Conservation (phyloP, 192 early-diverging fungal genomes). For the Backusella morwellensis region DNA sequence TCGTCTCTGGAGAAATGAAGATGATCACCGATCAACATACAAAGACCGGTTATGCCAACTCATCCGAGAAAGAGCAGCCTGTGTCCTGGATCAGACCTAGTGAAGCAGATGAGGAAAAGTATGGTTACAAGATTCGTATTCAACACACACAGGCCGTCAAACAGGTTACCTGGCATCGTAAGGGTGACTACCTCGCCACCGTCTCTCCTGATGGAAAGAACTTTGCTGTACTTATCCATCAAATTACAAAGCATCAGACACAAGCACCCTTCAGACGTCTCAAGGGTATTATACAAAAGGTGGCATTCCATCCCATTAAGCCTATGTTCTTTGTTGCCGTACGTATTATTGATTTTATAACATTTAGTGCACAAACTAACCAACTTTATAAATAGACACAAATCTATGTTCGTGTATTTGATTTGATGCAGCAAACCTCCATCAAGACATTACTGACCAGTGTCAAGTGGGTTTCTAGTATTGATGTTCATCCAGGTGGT, state of each 20-base stretch:
- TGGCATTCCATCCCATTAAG: slow-evolving; percentile 89
- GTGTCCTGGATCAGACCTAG: slow-evolving; percentile 54
- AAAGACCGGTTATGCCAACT: slow-evolving; percentile 40
- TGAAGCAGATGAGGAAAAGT: slow-evolving; percentile 43
- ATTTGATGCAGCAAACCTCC: slow-evolving; percentile 85
- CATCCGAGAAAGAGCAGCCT: slow-evolving; percentile 22
- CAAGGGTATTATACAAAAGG: slow-evolving; percentile 85
- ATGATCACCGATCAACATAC: slow-evolving; percentile 43
- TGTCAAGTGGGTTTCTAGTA: slow-evolving; percentile 93
- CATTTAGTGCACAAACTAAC: background rate
- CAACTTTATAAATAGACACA: slow-evolving; percentile 68
- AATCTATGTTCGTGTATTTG: slow-evolving; percentile 90
- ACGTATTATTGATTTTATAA: slow-evolving; percentile 22
- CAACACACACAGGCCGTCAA: slow-evolving; percentile 65
- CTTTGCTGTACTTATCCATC: slow-evolving; percentile 86
- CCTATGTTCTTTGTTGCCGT: slow-evolving; percentile 92
- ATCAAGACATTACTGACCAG: slow-evolving; percentile 82
- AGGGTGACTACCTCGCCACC: slow-evolving; percentile 94
- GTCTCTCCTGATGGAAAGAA: slow-evolving; percentile 77
- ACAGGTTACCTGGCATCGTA: slow-evolving; percentile 90
- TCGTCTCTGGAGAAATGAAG: slow-evolving; percentile 44
- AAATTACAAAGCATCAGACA: slow-evolving; percentile 82
- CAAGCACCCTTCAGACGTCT: slow-evolving; percentile 91
- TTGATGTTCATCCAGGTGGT: slow-evolving; percentile 93
- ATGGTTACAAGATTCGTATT: slow-evolving; percentile 46